Evolutionary conservation across 805 yeast genomes (phyloP).

Genomic region (Candida suzukii): DNA sequence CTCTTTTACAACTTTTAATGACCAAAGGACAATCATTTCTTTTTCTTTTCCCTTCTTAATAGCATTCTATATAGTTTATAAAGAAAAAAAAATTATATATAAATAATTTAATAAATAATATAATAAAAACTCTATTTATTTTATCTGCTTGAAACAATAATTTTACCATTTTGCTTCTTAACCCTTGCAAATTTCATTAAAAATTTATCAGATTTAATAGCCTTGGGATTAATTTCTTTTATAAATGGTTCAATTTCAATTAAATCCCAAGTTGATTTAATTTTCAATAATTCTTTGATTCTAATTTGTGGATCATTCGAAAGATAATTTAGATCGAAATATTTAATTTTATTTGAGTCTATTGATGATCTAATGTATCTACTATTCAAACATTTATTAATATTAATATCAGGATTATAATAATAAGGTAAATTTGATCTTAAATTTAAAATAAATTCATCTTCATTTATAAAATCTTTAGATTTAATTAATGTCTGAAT

Average conservation of each 20-base stretch:
- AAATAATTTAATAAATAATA: not conserved
- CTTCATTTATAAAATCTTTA: conserved; percentile 10
- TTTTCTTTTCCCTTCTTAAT: too few relatives aligned
- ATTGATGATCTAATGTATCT: conserved; percentile 28
- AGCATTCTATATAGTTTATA: not conserved
- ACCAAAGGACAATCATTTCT: too few relatives aligned
- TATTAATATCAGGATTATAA: conserved; percentile 38
- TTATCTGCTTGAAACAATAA: conserved; percentile 10
- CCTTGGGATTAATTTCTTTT: conserved; percentile 47
- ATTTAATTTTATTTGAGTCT: conserved; percentile 35
- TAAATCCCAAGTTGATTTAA: conserved; percentile 56
- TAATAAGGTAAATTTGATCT: conserved; percentile 58
- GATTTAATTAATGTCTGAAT: not conserved
- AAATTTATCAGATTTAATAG: conserved; percentile 48
- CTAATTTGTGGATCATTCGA: conserved; percentile 44
- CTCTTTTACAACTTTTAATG: not conserved
- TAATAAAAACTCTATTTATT: not conserved
- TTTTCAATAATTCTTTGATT: conserved; percentile 42
- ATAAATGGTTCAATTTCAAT: conserved; percentile 59
- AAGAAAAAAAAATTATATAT: not conserved
- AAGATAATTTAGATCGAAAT: conserved; percentile 41
- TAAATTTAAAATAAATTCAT: conserved; percentile 60
- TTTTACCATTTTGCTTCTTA: conserved; percentile 36
- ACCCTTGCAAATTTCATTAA: conserved; percentile 58
- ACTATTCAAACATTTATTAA: conserved; percentile 38